Evolutionary conservation across 192 early-diverging fungal species (phyloP), one percentile per base, ranked within the genome.

Genomic region (Dimargaris xerosporica): DNA sequence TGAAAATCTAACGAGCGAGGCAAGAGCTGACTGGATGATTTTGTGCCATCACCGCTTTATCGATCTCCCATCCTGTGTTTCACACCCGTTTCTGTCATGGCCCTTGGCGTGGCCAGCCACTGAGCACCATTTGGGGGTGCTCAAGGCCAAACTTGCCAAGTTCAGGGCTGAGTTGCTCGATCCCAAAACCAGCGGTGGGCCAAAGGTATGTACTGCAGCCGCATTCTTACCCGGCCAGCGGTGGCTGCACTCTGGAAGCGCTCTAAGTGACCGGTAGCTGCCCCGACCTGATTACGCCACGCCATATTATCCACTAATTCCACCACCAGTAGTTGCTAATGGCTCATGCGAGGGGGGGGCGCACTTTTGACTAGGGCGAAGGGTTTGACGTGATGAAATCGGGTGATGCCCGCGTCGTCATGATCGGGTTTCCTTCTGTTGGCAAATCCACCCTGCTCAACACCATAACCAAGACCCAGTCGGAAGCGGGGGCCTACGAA

Each of bases 341-440:
- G 34, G 34, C 34, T 39, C 34, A 7, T 39, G 34, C 7, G 34
- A 7, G 3, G 7, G 3, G 34, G 34, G 34, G 3, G 7, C 34
- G 34, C 34, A 39, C 34, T 7, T 39, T 5, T 39, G 34, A 39
- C 34, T 67, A 81, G 86, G 82, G 88, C 56, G 90, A 90, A 64
- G 96, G 96, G 23, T 99, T 99, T 66, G 96, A 99, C 76, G 96
- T 99, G 19, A 93, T 95, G 79, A 89, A 93, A 72, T 86, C 85
- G 26, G 96, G 96, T 2, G 96, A 97, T 70, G 96, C 93, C 17
- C 82, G 94, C 50, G 91, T 97, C 56, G 91, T 87, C 1, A 78
- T 97, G 61, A 89, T 97, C 63, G 92, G 94, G 48, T 99, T 97
- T 64, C 96, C 96, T n/a, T 95, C 93, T 9, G 96, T 98, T 15